Percentiles rank a stretch among this genome's conserved stretches.
Conservation (phyloP, 257 asterid species). For the Coffea eugenioides region DNA sequence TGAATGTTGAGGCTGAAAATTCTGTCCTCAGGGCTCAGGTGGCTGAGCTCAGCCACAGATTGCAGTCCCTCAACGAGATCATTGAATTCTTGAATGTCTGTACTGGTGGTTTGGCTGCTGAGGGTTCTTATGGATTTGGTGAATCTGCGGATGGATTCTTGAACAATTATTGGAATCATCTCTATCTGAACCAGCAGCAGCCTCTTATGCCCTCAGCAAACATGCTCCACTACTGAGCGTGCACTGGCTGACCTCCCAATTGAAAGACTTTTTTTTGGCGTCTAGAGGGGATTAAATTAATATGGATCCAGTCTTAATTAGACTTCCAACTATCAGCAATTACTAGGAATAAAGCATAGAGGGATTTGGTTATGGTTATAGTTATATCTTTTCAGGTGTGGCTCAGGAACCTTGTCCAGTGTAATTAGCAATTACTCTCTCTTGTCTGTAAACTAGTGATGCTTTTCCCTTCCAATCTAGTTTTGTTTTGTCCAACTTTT, state of each 20-base stretch:
- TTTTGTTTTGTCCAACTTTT: neutral
- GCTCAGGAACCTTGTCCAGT: conserved; percentile 19
- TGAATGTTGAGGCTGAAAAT: conserved; percentile 71
- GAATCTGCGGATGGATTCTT: conserved; percentile 33
- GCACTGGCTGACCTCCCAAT: neutral
- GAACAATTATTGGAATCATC: conserved; percentile 51
- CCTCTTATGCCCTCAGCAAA: conserved; percentile 63
- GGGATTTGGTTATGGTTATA: conserved; percentile 20
- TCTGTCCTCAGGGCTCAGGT: conserved; percentile 73
- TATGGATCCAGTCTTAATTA: conserved; percentile 23
- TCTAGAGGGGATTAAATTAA: conserved; percentile 9
- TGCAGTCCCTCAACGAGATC: conserved; percentile 67
- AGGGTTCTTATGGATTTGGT: conserved; percentile 6
- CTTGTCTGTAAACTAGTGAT: conserved; percentile 15
- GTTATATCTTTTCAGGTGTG: conserved; percentile 1
- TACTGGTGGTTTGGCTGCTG: conserved; percentile 14
- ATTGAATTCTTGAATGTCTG: conserved; percentile 30
- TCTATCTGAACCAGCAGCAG: conserved; percentile 35
- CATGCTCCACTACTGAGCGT: conserved; percentile 35
- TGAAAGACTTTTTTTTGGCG: neutral
- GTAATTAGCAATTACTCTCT: conserved; percentile 15
- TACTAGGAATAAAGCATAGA: conserved; percentile 20
- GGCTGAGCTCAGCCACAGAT: conserved; percentile 70
- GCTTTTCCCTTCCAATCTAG: neutral
- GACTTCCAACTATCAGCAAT: neutral